phyloP scores from a whole-genome alignment of 140 eudicot species.

The Oenanthe javanica region DNA sequence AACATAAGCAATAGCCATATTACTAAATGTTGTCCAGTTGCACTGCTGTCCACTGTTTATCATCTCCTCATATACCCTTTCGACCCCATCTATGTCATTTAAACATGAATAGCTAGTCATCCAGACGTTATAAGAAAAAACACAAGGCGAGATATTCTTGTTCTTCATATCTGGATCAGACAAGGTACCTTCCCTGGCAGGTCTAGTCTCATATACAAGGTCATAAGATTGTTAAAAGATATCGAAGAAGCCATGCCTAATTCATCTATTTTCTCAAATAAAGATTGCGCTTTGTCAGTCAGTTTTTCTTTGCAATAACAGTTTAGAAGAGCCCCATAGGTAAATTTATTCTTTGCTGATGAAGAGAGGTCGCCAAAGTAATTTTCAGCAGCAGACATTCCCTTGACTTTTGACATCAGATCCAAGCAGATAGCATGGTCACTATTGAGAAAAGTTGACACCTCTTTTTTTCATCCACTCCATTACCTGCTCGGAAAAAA shows the following conservation, averaged over 20 bases:
- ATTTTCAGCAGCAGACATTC: slow-evolving; percentile 62
- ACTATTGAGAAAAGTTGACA: slow-evolving; percentile 26
- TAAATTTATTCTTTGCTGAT: slow-evolving; percentile 26
- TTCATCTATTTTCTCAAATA: slow-evolving; percentile 52
- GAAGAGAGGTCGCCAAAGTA: slow-evolving; percentile 58
- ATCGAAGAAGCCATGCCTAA: slow-evolving; percentile 33
- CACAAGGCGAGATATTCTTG: slow-evolving; percentile 33
- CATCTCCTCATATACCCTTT: slow-evolving; percentile 68
- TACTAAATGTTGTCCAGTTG: slow-evolving; percentile 68
- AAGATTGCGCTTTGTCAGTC: slow-evolving; percentile 53
- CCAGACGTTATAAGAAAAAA: slow-evolving; percentile 49
- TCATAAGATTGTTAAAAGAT: slow-evolving; percentile 58
- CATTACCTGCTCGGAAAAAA: slow-evolving; percentile 46
- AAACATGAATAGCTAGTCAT: slow-evolving; percentile 51
- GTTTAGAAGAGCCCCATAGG: slow-evolving; percentile 78
- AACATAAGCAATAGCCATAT: slow-evolving; percentile 49
- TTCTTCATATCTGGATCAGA: slow-evolving; percentile 55
- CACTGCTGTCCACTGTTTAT: slow-evolving; percentile 27
- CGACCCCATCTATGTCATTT: slow-evolving; percentile 63
- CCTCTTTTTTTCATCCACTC: slow-evolving; percentile 79
- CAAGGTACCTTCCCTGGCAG: slow-evolving; percentile 66
- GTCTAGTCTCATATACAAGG: slow-evolving; percentile 39
- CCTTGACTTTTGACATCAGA: slow-evolving; percentile 56
- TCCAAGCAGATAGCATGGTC: slow-evolving; percentile 61
- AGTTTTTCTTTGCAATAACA: slow-evolving; percentile 58